Evolutionary conservation across 2,329 filamentous ascomycete species (phyloP).

Genomic region (Arthrobotrys musiformis): DNA sequence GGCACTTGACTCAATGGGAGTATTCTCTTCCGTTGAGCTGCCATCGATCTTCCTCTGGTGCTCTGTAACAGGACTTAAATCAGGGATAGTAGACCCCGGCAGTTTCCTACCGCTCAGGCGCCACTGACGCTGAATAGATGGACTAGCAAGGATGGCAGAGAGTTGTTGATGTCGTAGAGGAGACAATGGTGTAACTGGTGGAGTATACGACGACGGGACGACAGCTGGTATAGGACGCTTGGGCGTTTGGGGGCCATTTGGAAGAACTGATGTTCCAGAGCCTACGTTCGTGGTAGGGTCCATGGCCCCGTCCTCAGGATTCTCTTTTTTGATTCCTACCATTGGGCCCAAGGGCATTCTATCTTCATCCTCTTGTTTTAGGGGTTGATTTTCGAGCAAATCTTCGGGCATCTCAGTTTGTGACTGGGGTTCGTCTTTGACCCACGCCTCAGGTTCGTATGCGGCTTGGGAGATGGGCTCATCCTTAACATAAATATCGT

Average conservation of each 20-base stretch:
- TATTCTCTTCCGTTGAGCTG: not conserved
- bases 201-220: conserved; percentile 42
- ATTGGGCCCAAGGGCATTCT: not conserved
- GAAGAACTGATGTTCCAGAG: not conserved
- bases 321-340: conserved; percentile 3
- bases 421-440: conserved; percentile 39
- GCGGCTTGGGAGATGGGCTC: not conserved
- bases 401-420: conserved; percentile 24
- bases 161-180: conserved; percentile 46
- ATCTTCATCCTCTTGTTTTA: conserved; percentile 38
- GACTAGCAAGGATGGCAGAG: conserved; percentile 36
- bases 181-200: conserved; percentile 48
- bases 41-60: conserved; percentile 1
- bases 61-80: conserved; percentile 33
- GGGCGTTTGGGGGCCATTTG: conserved; percentile 21
- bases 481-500: conserved; percentile 4
- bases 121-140: conserved; percentile 43
- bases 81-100: not conserved
- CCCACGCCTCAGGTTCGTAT: not conserved
- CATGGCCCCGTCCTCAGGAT: not conserved
- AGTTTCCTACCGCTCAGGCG: conserved; percentile 29
- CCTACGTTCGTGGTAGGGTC: not conserved
- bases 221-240: conserved; percentile 34
- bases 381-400: not conserved
- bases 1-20: not conserved